Evolutionary conservation across 116 monocot species (phyloP).

Genomic region (Dioscorea cayenensis): DNA sequence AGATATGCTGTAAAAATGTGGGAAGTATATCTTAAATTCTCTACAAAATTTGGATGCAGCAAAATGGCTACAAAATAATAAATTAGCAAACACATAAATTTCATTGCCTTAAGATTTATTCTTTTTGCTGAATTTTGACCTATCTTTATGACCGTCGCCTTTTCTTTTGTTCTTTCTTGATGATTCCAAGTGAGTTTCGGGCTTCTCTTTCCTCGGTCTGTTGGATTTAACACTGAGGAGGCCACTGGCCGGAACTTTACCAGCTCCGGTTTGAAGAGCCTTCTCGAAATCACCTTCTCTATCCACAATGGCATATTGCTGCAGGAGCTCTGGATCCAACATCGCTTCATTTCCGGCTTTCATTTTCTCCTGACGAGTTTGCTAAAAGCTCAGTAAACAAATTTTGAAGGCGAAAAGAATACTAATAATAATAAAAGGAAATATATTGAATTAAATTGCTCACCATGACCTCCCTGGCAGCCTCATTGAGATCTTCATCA

Average conservation of each 20-base stretch:
- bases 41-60: not conserved
- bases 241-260: constrained; percentile 48
- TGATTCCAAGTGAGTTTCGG: constrained; percentile 8
- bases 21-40: not conserved
- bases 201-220: constrained; percentile 29
- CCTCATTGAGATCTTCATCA: constrained; percentile 82
- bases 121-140: constrained; percentile 40
- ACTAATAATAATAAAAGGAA: not conserved
- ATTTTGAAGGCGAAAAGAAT: not conserved
- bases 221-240: constrained; percentile 76
- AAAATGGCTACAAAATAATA: no score
- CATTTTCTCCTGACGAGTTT: constrained; percentile 47
- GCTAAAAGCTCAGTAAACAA: not conserved
- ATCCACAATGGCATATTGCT: constrained; percentile 55
- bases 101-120: constrained; percentile 17
- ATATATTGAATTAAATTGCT: constrained; percentile 7
- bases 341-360: constrained; percentile 30
- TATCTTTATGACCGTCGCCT: constrained; percentile 21
- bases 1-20: no score
- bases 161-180: constrained; percentile 32
- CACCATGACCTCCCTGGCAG: constrained; percentile 65
- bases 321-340: constrained; percentile 34
- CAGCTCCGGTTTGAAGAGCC: constrained; percentile 42
- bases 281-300: constrained; percentile 45
- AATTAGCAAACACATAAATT: no score